Base-by-base conservation (phyloP, 441 rosid genomes). In the Gossypium schwendimanii region DNA sequence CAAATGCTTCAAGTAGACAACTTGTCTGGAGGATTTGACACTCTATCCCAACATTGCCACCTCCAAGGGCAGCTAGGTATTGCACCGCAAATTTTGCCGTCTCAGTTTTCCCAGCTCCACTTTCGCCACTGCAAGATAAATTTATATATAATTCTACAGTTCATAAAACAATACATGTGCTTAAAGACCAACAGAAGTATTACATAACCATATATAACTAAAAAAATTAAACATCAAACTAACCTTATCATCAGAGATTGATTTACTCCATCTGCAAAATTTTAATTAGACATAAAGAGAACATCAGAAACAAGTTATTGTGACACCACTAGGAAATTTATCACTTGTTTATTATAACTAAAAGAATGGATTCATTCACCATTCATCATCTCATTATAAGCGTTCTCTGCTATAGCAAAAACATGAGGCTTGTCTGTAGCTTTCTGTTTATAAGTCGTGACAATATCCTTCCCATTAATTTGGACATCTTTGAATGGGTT, bases 71-170 rank as follows among this genome's bases (percentile, higher is more conserved):
- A 78, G 97, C 93, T 85, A 96, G 85, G 80, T 94, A 96, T 79
- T 88, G 92, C 98, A 94, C 89, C 26, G 87, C 93, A 80, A 82
- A 83, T 83, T 92, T 96, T 75, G 97, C 98, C 3, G 99, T 92
- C 87, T 96, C 98, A 6, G 98, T 96, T 86, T 96, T 96, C 62
- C 98, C 99, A 75, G 99, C 87, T 70, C 98, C 99, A 80, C 98
- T 91, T 88, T 91, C 98, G 70, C 99, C 99, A 79, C 99, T 96
- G 87, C 62, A 79, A 75, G 78, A 71, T 18, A 71, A 77, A 64
- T 36, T 41, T 28, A 12, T 67, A 69, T 2, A 17, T 69, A 31
- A 60, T 39, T 69, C 72, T 55, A 55, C 41, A 26, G 77, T 10
- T 65, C 58, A 58, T 68, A 9, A 14, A 3, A 3, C 49, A 36